Percentiles rank a stretch among this genome's conserved stretches.
Evolutionary conservation across 2,329 filamentous ascomycete species (phyloP).

Genomic region (Rhynchosporium graminicola): DNA sequence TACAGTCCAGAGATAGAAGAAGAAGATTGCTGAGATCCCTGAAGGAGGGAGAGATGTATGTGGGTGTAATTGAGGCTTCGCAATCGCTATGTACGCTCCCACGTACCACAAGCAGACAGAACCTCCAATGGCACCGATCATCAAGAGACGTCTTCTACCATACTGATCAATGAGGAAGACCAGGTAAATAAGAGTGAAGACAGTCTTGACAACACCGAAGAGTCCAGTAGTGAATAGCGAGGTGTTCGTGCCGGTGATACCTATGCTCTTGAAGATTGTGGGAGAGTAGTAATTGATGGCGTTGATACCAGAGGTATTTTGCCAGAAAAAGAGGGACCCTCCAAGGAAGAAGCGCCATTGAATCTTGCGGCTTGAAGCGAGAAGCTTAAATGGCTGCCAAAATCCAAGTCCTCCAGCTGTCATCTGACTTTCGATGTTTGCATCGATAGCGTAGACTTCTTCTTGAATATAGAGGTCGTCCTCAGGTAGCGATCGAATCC

Average conservation of each 20-base stretch:
- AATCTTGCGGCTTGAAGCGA: conserved; percentile 19
- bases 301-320: conserved; percentile 58
- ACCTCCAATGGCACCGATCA: conserved; percentile 64
- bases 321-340: conserved; percentile 74
- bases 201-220: conserved; percentile 75
- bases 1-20: conserved; percentile 72
- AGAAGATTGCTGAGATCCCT: conserved; percentile 64
- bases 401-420: conserved; percentile 68
- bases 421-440: conserved; percentile 65
- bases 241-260: conserved; percentile 56
- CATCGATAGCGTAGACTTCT: conserved; percentile 70
- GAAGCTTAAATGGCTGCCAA: conserved; percentile 66
- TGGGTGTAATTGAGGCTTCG: conserved; percentile 43
- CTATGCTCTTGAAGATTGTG: conserved; percentile 65
- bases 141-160: conserved; percentile 62
- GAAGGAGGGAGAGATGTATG: conserved; percentile 29
- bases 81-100: conserved; percentile 58
- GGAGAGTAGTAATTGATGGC: conserved; percentile 77
- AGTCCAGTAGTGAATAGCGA: conserved; percentile 69
- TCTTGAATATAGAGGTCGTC: conserved; percentile 56
- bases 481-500: conserved; percentile 47
- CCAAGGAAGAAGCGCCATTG: conserved; percentile 51
- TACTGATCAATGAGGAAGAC: conserved; percentile 67
- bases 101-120: conserved; percentile 66
- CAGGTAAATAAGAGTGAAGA: conserved; percentile 68